Evolutionary conservation across 352 stramenopile genomes (phyloP).

Genomic region (Pythium phragmitis): DNA sequence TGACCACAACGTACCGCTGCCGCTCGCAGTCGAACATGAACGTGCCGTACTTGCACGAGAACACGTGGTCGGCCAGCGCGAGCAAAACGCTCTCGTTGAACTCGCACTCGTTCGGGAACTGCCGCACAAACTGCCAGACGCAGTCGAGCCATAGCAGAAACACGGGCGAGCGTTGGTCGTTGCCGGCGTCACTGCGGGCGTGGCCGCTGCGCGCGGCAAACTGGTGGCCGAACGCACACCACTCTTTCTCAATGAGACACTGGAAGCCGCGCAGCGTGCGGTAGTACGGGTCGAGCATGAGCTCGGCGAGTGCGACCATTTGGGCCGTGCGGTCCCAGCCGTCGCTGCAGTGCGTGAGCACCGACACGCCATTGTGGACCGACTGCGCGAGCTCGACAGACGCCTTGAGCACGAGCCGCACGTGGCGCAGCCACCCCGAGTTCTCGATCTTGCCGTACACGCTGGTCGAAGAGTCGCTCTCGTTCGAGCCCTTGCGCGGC

Average conservation of each 20-base stretch:
- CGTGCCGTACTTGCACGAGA: constrained; percentile 97
- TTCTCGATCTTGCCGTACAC: constrained; percentile 91
- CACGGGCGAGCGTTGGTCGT: constrained; percentile 96
- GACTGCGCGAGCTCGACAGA: constrained; percentile 92
- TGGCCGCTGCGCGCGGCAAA: constrained; percentile 95
- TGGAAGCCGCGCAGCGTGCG: constrained; percentile 97
- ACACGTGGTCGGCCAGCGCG: constrained; percentile 95
- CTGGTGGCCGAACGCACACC: constrained; percentile 98
- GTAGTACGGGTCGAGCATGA: constrained; percentile 98
- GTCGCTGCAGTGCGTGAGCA: constrained; percentile 98
- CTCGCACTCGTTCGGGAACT: constrained; percentile 97
- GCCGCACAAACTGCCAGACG: constrained; percentile 95
- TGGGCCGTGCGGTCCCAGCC: constrained; percentile 99
- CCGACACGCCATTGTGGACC: constrained; percentile 92
- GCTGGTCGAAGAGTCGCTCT: constrained; percentile 78
- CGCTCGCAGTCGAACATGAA: constrained; percentile 97
- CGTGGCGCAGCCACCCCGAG: constrained; percentile 95
- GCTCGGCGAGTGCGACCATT: constrained; percentile 93
- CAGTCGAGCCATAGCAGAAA: constrained; percentile 99
- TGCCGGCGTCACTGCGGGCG: constrained; percentile 78
- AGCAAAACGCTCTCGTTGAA: constrained; percentile 94
- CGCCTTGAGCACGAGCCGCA: constrained; percentile 92
- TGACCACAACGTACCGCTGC: constrained; percentile 46
- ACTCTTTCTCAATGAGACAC: constrained; percentile 98
- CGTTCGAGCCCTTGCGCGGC: constrained; percentile 62